These are phyloP conservation scores for Xylaria multiplex DNA, from an alignment of 2,329 filamentous ascomycete species.

Conservation along the genomic window DNA sequence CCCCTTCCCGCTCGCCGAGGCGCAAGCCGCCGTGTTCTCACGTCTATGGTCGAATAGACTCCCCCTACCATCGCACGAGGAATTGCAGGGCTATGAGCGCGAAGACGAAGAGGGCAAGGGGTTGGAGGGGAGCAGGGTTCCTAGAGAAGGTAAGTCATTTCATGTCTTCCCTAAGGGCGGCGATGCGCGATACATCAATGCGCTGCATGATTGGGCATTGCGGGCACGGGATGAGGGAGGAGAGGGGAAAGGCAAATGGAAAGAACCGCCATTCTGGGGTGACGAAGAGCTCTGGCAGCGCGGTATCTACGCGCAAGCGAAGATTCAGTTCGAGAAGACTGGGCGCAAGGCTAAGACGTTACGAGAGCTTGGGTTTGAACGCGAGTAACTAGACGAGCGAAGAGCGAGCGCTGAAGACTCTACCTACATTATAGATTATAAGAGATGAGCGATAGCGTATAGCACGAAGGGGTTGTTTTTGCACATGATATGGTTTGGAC, in stretches of 20 bases:
- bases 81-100: conserved; percentile 78
- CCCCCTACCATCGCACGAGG: conserved; percentile 66
- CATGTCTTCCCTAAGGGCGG: conserved; percentile 64
- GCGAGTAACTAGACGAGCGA: conserved; percentile 47
- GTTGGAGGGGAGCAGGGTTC: conserved; percentile 54
- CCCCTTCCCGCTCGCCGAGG: conserved; percentile 85
- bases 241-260: conserved; percentile 60
- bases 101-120: conserved; percentile 62
- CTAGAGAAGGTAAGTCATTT: conserved; percentile 61
- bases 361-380: conserved; percentile 77
- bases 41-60: conserved; percentile 80
- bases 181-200: conserved; percentile 77
- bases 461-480: background rate
- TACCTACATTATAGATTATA: background rate
- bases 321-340: conserved; percentile 73
- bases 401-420: background rate
- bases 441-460: conserved; percentile 4
- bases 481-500: background rate
- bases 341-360: conserved; percentile 73
- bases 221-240: conserved; percentile 47
- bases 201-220: conserved; percentile 70
- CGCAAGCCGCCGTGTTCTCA: conserved; percentile 79
- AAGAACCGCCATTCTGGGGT: conserved; percentile 77
- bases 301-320: conserved; percentile 73
- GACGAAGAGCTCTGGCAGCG: conserved; percentile 78